Evolutionary conservation across 129 eudicot genomes (phyloP).

Genomic region (Tagetes erecta): DNA sequence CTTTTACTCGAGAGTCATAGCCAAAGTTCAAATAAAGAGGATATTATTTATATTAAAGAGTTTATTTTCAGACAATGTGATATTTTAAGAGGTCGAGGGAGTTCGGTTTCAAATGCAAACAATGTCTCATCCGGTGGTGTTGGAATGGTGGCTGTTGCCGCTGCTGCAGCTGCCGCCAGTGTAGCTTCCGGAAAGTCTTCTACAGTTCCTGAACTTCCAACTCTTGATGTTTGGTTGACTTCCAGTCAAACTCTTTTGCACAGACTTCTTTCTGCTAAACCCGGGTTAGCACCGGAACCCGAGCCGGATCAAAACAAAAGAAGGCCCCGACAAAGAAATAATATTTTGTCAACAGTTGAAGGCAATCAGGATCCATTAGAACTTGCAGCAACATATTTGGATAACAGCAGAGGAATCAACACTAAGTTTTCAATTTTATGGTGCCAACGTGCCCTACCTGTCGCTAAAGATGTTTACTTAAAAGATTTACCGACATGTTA

Average conservation of each 20-base stretch:
- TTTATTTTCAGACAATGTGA: conserved; percentile 77
- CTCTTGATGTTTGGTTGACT: conserved; percentile 71
- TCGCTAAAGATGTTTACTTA: conserved; percentile 78
- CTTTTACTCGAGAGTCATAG: conserved; percentile 77
- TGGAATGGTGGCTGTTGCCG: conserved; percentile 94
- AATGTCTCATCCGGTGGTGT: conserved; percentile 65
- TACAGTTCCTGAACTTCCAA: conserved; percentile 74
- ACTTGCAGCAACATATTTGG: conserved; percentile 64
- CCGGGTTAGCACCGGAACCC: conserved; percentile 34
- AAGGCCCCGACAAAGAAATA: conserved; percentile 46
- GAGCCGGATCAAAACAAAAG: conserved; percentile 46
- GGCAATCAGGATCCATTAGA: conserved; percentile 48
- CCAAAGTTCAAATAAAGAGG: conserved; percentile 67
- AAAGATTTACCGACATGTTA: conserved; percentile 75
- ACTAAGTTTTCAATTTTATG: conserved; percentile 68
- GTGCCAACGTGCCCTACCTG: conserved; percentile 81
- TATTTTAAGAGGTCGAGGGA: conserved; percentile 75
- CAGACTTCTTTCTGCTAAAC: conserved; percentile 67
- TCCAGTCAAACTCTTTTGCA: conserved; percentile 63
- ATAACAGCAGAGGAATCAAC: conserved; percentile 55
- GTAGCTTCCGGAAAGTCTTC: conserved; percentile 70
- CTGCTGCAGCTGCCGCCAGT: conserved; percentile 91
- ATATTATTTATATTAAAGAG: conserved; percentile 70
- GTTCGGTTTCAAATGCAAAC: conserved; percentile 49
- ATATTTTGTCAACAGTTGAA: conserved; percentile 32